Conservation (phyloP, 225 moss, liverwort and hornwort species). For the Bryum argenteum region DNA sequence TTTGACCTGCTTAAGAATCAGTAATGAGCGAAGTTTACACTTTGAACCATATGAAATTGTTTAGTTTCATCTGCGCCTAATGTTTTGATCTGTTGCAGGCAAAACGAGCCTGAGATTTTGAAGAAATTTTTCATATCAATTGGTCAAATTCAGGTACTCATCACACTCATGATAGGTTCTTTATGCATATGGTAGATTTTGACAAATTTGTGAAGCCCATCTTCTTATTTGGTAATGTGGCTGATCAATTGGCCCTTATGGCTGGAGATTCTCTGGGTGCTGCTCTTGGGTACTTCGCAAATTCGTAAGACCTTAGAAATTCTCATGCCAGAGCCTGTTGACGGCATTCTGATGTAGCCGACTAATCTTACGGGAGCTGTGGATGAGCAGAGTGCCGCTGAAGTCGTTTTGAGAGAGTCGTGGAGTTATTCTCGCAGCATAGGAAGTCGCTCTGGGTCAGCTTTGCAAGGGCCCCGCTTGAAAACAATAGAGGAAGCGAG, state of each 20-base stretch:
- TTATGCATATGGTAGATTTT: constrained; percentile 9
- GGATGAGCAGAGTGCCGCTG: constrained; percentile 78
- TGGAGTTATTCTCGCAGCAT: constrained; percentile 66
- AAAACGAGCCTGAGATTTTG: constrained; percentile 75
- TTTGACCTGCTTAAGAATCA: constrained; percentile 10
- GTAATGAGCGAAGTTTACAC: neutral
- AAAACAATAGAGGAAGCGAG: constrained; percentile 91
- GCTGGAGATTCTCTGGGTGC: neutral
- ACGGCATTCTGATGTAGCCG: neutral
- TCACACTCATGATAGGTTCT: neutral
- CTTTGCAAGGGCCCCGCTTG: constrained; percentile 75
- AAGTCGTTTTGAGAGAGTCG: constrained; percentile 77
- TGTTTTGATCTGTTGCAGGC: constrained; percentile 51
- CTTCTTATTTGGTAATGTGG: constrained; percentile 10
- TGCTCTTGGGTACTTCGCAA: constrained; percentile 1
- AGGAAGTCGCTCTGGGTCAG: constrained; percentile 65
- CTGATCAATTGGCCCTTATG: neutral
- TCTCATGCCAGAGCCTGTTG: neutral
- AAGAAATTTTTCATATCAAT: constrained; percentile 81
- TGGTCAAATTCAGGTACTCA: constrained; percentile 83
- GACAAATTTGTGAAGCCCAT: constrained; percentile 2
- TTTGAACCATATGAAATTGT: neutral
- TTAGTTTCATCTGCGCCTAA: neutral
- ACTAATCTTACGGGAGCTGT: constrained; percentile 24
- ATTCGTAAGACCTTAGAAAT: neutral